Percentiles rank a stretch among this genome's conserved stretches.
Conservation (phyloP, 148 eudicot genomes). For the Pouteria glomerata region DNA sequence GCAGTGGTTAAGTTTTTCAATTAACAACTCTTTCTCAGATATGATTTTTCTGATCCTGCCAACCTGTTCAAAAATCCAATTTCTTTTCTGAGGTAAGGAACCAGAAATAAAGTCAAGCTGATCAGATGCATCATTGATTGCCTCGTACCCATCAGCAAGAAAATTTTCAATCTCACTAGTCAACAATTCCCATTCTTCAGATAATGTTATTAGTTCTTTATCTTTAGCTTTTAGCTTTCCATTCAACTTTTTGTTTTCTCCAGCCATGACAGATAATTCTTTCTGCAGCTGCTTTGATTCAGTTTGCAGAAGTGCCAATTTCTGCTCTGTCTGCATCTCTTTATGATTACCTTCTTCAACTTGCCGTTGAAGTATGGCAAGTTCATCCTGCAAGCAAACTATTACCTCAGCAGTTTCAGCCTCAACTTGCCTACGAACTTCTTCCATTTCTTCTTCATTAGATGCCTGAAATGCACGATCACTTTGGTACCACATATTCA, state of each 20-base stretch:
- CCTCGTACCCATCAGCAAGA: conserved; percentile 61
- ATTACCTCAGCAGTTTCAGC: conserved; percentile 97
- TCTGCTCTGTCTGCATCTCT: conserved; percentile 53
- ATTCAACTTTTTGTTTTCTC: conserved; percentile 44
- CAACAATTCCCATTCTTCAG: conserved; percentile 50
- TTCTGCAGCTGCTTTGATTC: conserved; percentile 43
- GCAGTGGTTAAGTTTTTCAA: conserved; percentile 50
- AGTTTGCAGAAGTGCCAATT: conserved; percentile 30
- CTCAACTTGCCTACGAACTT: conserved; percentile 77
- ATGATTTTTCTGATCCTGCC: conserved; percentile 50
- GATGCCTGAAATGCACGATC: conserved; percentile 55
- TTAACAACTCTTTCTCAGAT: conserved; percentile 58
- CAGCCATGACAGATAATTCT: conserved; percentile 17
- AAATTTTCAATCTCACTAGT: conserved; percentile 56
- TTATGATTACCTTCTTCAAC: conserved; percentile 51
- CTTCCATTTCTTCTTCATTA: conserved; percentile 83
- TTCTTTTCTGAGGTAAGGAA: conserved; percentile 30
- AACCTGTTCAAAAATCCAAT: conserved; percentile 52
- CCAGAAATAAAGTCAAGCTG: conserved; percentile 43
- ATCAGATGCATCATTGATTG: conserved; percentile 57
- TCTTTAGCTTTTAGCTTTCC: conserved; percentile 50
- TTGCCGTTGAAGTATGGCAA: conserved; percentile 67
- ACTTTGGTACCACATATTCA: conserved; percentile 59
- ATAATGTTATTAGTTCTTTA: conserved; percentile 29
- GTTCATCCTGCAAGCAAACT: conserved; percentile 91